Conservation (phyloP, 2,329 filamentous ascomycete genomes). For the Alternaria sp. region DNA sequence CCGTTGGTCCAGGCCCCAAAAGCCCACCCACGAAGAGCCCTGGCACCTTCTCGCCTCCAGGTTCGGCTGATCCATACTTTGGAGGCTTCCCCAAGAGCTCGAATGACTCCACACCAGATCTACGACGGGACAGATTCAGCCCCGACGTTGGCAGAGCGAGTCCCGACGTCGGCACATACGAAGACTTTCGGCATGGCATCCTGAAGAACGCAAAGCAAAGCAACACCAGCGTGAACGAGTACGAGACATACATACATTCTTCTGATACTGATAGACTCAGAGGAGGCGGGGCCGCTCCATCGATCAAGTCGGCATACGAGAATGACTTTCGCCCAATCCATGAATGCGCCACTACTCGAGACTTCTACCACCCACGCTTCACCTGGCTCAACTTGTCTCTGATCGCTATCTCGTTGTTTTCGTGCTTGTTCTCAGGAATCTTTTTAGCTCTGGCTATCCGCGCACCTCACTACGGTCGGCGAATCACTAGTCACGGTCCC, state of each 20-base stretch:
- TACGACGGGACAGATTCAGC: constrained; percentile 40
- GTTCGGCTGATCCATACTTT: constrained; percentile 42
- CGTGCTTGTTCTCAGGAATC: constrained; percentile 69
- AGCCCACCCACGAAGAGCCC: constrained; percentile 34
- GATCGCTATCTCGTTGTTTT: constrained; percentile 64
- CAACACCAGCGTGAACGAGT: constrained; percentile 38
- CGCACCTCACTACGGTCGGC: constrained; percentile 69
- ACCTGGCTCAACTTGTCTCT: constrained; percentile 60
- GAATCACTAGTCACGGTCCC: constrained; percentile 61
- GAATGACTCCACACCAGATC: constrained; percentile 43
- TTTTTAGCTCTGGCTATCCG: constrained; percentile 70
- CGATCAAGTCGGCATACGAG: constrained; percentile 49
- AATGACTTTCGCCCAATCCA: constrained; percentile 48
- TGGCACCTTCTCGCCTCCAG: constrained; percentile 35
- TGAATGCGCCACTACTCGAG: constrained; percentile 49
- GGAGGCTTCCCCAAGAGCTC: constrained; percentile 40
- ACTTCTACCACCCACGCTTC: constrained; percentile 52
- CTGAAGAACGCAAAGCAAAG: constrained; percentile 33
- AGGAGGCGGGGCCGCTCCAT: constrained; percentile 32
- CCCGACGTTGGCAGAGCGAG: constrained; percentile 29
- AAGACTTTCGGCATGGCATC: constrained; percentile 39
- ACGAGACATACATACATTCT: constrained; percentile 41
- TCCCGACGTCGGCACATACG: constrained; percentile 40
- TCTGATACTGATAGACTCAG: constrained; percentile 36
- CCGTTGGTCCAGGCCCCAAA: constrained; percentile 26